These are phyloP conservation scores for Penicillium desertorum DNA, from an alignment of 495 filamentous ascomycete species.

Conservation along the genomic window DNA sequence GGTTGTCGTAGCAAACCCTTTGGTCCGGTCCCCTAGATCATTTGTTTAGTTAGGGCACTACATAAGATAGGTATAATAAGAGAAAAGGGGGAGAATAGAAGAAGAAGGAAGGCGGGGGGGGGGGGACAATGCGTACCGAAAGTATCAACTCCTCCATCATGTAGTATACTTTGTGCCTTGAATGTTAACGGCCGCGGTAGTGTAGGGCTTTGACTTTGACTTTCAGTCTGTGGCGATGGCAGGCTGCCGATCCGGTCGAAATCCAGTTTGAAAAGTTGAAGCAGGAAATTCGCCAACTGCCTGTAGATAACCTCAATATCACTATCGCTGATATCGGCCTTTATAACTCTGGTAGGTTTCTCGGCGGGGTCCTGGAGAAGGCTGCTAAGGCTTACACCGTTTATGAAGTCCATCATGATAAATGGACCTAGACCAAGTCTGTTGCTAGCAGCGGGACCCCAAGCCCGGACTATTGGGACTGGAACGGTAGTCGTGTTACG, in stretches of 20 bases:
- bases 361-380: slow-evolving; percentile 19
- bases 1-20: too few species aligned
- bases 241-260: slow-evolving; percentile 12
- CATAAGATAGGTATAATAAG: too few species aligned
- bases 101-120: too few species aligned
- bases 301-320: slow-evolving; percentile 33
- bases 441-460: slow-evolving; percentile 39
- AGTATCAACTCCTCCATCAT: slow-evolving; percentile 8
- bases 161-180: slow-evolving; percentile 8
- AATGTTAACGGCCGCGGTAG: slow-evolving; percentile 19
- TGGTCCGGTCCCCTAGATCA: too few species aligned
- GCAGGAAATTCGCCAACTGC: slow-evolving; percentile 31
- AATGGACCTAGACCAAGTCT: slow-evolving; percentile 40
- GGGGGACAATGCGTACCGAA: not conserved
- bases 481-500: slow-evolving; percentile 43
- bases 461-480: slow-evolving; percentile 38
- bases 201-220: slow-evolving; percentile 13
- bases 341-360: slow-evolving; percentile 19
- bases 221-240: slow-evolving; percentile 15
- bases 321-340: slow-evolving; percentile 22
- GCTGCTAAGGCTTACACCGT: slow-evolving; percentile 34
- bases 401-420: slow-evolving; percentile 50
- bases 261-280: slow-evolving; percentile 18
- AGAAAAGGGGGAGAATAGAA: too few species aligned
- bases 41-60: too few species aligned